These are phyloP conservation scores for Galerina sulciceps DNA, from an alignment of 768 basidiomycete species.

Conservation along the genomic window DNA sequence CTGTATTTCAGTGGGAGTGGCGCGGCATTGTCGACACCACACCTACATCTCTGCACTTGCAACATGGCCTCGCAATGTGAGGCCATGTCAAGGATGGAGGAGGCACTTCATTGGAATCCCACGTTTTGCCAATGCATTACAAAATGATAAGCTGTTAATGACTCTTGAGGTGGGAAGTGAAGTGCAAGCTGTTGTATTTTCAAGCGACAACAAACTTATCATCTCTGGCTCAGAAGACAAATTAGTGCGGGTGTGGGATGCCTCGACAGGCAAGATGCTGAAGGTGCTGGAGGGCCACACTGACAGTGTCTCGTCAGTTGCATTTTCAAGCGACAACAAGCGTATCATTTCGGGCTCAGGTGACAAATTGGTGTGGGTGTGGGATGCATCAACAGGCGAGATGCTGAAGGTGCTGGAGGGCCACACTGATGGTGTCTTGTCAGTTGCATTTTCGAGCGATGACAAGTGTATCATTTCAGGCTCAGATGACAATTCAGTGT, in stretches of 20 bases:
- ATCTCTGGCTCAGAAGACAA: too few species aligned
- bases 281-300: too few species aligned
- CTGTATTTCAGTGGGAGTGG: constrained; percentile 19
- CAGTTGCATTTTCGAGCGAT: constrained; percentile 8
- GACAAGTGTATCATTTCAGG: constrained; percentile 1
- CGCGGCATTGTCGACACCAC: constrained; percentile 21
- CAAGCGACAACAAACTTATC: too few species aligned
- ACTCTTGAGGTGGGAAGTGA: background rate
- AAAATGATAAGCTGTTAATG: constrained; percentile 6
- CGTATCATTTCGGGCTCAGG: too few species aligned
- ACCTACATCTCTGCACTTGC: constrained; percentile 27
- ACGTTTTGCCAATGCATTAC: constrained; percentile 4
- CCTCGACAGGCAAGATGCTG: too few species aligned
- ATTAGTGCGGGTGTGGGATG: too few species aligned
- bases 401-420: background rate
- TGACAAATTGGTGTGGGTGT: background rate
- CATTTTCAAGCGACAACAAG: too few species aligned
- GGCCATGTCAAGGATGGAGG: too few species aligned
- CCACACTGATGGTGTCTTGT: background rate
- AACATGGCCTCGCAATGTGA: constrained; percentile 19
- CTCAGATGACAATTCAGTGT: constrained; percentile 5
- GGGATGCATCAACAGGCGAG: background rate
- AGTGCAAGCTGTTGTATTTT: too few species aligned
- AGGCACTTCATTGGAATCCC: background rate
- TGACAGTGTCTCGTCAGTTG: too few species aligned